Conservation (phyloP, 108 stramenopile species). For the Cyclostephanos tholiformis region DNA sequence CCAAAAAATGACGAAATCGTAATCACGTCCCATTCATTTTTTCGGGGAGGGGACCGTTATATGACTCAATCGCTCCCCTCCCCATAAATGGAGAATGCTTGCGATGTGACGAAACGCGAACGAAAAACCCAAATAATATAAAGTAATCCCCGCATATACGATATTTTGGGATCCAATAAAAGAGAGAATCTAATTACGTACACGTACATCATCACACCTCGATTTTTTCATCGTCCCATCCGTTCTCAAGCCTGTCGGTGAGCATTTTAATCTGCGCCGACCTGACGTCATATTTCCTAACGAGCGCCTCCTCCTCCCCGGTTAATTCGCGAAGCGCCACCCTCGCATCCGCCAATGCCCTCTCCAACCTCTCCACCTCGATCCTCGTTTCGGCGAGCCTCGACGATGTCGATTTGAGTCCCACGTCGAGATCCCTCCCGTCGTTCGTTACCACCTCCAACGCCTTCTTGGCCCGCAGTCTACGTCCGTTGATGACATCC, state of each 20-base stretch:
- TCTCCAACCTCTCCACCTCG: constrained; percentile 56
- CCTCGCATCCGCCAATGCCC: constrained; percentile 64
- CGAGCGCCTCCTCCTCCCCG: constrained; percentile 72
- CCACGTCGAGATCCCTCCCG: constrained; percentile 42
- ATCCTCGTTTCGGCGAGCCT: constrained; percentile 49
- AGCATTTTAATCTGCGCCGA: constrained; percentile 63
- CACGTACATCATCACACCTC: constrained; percentile 38
- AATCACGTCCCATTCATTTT: too few species aligned
- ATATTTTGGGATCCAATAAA: too few species aligned
- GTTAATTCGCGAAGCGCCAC: constrained; percentile 56
- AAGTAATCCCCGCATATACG: too few species aligned
- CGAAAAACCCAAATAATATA: too few species aligned
- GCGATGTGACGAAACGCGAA: too few species aligned
- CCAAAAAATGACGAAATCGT: too few species aligned
- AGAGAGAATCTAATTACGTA: too few species aligned
- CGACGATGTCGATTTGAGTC: constrained; percentile 30
- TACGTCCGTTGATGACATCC: constrained; percentile 65
- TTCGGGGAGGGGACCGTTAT: too few species aligned
- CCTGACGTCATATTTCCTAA: constrained; percentile 60
- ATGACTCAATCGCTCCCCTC: too few species aligned
- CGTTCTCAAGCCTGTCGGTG: constrained; percentile 58
- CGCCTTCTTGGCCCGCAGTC: constrained; percentile 78
- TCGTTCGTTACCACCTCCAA: constrained; percentile 68
- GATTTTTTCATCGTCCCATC: constrained; percentile 76
- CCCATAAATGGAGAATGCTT: too few species aligned